phyloP scores from a whole-genome alignment of 31 red algal genomes.

The Odonthalia washingtoniensis region DNA sequence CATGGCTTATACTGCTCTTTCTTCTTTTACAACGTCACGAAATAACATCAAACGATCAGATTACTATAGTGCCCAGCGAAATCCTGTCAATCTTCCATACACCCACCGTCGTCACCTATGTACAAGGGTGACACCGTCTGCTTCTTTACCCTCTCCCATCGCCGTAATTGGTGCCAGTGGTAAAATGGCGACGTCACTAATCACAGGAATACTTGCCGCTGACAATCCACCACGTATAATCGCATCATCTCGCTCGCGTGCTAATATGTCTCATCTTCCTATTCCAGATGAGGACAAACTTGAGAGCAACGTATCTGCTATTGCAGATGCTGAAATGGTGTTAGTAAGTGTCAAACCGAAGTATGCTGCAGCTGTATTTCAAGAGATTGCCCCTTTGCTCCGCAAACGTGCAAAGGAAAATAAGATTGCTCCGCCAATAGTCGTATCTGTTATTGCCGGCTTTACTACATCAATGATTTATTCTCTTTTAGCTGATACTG shows the following conservation, averaged over 20 bases:
- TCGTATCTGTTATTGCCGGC: constrained; percentile 82
- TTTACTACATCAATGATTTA: constrained; percentile 33
- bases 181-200: constrained; percentile 70
- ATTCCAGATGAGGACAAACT: constrained; percentile 16
- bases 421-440: constrained; percentile 22
- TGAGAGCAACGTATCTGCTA: constrained; percentile 19
- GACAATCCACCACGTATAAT: constrained; percentile 2
- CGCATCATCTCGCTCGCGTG: constrained; percentile 42
- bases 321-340: constrained; percentile 39
- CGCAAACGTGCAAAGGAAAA: constrained; percentile 4
- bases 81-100: too few species aligned
- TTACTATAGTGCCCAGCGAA: too few species aligned
- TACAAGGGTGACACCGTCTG: too few species aligned
- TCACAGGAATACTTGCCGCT: constrained; percentile 47
- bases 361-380: constrained; percentile 43
- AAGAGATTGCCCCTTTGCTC: constrained; percentile 33
- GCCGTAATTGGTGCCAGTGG: constrained; percentile 67
- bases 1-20: too few species aligned
- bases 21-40: too few species aligned
- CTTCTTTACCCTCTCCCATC: constrained; percentile 5
- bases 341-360: constrained; percentile 78
- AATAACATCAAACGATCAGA: too few species aligned
- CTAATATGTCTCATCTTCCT: constrained; percentile 44
- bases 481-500: neutral
- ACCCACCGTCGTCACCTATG: too few species aligned